These are phyloP conservation scores for Tolypocladium guangdongense DNA, from an alignment of 2,329 filamentous ascomycete genomes.

Conservation along the genomic window DNA sequence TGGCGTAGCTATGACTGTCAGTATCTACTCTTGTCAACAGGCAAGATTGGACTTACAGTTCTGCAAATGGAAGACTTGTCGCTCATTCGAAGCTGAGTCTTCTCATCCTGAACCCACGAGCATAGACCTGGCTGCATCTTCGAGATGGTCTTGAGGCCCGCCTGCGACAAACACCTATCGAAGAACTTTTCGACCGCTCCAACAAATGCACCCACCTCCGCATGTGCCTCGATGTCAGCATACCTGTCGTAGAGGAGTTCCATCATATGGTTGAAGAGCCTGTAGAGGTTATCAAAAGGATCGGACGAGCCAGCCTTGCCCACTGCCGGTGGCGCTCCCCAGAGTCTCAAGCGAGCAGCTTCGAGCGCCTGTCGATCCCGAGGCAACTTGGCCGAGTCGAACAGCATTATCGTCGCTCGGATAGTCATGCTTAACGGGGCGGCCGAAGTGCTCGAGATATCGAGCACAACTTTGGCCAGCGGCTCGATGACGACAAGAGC, in stretches of 20 bases:
- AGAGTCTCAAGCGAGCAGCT: constrained; percentile 52
- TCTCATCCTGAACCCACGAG: constrained; percentile 52
- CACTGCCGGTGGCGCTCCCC: constrained; percentile 29
- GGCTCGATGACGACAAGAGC: constrained; percentile 61
- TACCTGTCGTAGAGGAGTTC: constrained; percentile 40
- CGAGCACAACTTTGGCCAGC: constrained; percentile 45
- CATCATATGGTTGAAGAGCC: constrained; percentile 43
- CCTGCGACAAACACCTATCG: constrained; percentile 32
- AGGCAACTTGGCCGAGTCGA: constrained; percentile 41
- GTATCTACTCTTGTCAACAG: neutral
- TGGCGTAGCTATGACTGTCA: constrained; percentile 30
- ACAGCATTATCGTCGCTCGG: constrained; percentile 22
- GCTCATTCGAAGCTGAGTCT: constrained; percentile 29
- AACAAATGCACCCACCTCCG: constrained; percentile 35
- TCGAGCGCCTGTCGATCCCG: constrained; percentile 54
- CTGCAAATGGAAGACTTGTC: constrained; percentile 28
- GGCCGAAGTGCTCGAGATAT: constrained; percentile 13
- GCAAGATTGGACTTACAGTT: constrained; percentile 27
- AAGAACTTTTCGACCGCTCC: constrained; percentile 43
- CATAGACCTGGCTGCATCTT: constrained; percentile 51
- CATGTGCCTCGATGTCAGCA: constrained; percentile 24
- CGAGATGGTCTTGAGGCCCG: constrained; percentile 44
- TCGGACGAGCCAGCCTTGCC: constrained; percentile 39
- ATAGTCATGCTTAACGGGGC: constrained; percentile 22
- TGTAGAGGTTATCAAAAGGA: constrained; percentile 57